Conservation (phyloP, 2,329 filamentous ascomycete genomes). For the Kalmusia sp. region DNA sequence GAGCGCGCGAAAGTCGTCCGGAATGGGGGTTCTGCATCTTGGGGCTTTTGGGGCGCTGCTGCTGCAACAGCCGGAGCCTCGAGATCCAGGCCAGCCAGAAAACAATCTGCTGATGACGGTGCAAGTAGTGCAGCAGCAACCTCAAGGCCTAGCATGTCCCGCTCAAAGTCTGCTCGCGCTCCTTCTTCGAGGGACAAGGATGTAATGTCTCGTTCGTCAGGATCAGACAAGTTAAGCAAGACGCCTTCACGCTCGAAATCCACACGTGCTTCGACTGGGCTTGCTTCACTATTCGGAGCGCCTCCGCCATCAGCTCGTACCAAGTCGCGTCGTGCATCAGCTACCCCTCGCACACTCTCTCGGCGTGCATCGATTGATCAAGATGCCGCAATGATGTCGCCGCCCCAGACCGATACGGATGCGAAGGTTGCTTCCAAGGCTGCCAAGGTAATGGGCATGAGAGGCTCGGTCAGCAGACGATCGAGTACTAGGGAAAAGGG, state of each 20-base stretch:
- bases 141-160: constrained; percentile 53
- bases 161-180: constrained; percentile 64
- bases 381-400: constrained; percentile 70
- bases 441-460: constrained; percentile 75
- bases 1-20: constrained; percentile 80
- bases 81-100: constrained; percentile 47
- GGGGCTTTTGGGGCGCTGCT: constrained; percentile 76
- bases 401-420: constrained; percentile 71
- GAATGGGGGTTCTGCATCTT: constrained; percentile 70
- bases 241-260: constrained; percentile 59
- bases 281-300: constrained; percentile 67
- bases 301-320: constrained; percentile 64
- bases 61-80: constrained; percentile 43
- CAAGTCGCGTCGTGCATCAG: constrained; percentile 70
- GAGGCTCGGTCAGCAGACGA: constrained; percentile 49
- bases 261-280: constrained; percentile 64
- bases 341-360: constrained; percentile 65
- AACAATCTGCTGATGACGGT: constrained; percentile 40
- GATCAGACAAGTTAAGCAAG: constrained; percentile 73
- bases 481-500: constrained; percentile 52
- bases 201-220: constrained; percentile 67
- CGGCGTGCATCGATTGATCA: constrained; percentile 74
- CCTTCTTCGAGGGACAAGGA: constrained; percentile 63
- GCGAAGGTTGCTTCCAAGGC: constrained; percentile 75
- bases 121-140: constrained; percentile 30